Percentiles rank a stretch among this genome's conserved stretches.
These are phyloP conservation scores for Knufia fluminis DNA, from an alignment of 2,329 filamentous ascomycete genomes.

Conservation along the genomic window DNA sequence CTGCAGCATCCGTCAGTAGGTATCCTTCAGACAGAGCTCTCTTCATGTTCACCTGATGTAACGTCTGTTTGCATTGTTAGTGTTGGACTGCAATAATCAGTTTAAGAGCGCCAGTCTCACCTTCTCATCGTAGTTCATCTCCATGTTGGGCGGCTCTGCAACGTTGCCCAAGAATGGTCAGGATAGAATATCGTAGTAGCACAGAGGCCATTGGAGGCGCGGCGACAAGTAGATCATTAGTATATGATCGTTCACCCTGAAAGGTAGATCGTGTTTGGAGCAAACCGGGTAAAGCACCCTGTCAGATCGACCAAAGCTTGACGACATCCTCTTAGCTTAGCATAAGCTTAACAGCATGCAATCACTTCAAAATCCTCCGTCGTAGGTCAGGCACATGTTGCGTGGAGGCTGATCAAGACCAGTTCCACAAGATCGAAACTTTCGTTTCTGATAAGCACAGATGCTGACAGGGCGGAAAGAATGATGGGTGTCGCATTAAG, in stretches of 20 bases:
- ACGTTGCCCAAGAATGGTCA: too few relatives aligned
- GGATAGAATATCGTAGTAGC: too few relatives aligned
- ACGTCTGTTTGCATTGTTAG: conserved; percentile 11
- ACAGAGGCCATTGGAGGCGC: too few relatives aligned
- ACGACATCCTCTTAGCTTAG: background rate
- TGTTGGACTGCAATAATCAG: background rate
- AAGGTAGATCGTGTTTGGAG: background rate
- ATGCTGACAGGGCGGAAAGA: background rate
- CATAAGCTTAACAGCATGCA: background rate
- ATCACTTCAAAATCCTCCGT: background rate
- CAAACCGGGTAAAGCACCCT: background rate
- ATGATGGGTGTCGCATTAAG: background rate
- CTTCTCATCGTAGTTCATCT: conserved; percentile 40
- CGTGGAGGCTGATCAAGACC: background rate
- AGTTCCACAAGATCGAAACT: background rate
- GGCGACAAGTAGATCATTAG: background rate
- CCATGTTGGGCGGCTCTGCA: conserved; percentile 29
- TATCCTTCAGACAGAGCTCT: background rate
- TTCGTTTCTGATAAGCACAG: background rate
- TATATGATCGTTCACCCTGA: too few relatives aligned
- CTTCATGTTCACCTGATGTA: conserved; percentile 12
- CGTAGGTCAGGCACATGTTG: background rate
- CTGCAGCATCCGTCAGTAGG: conserved; percentile 9
- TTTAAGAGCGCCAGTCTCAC: conserved; percentile 22
- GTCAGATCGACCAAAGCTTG: background rate